A percentile compares a stretch with the other conserved stretches of the same genome.
These are phyloP conservation scores for Madurella fahalii DNA, from an alignment of 2,329 filamentous ascomycete genomes.

Conservation along the genomic window DNA sequence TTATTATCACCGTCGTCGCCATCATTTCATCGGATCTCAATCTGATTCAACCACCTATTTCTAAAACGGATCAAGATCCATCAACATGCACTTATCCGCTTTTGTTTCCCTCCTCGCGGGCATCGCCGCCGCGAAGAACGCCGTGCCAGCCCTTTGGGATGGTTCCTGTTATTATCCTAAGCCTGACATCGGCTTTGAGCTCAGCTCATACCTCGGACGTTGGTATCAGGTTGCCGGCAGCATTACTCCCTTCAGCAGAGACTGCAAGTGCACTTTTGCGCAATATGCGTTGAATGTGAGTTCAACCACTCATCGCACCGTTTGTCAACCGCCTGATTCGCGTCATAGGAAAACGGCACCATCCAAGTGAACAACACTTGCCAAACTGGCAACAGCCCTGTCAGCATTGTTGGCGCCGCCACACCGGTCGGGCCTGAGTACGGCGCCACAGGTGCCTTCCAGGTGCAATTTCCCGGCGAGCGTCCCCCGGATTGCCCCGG, in stretches of 20 bases:
- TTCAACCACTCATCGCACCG: not conserved
- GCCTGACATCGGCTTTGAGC: constrained; percentile 28
- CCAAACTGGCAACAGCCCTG: constrained; percentile 24
- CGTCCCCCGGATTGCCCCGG: constrained; percentile 29
- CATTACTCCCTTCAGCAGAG: constrained; percentile 29
- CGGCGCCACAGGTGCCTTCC: constrained; percentile 29
- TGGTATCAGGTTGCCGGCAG: constrained; percentile 35
- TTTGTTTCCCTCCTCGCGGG: constrained; percentile 5
- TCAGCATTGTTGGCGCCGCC: constrained; percentile 31
- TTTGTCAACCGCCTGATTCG: not conserved
- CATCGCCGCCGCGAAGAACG: constrained; percentile 16
- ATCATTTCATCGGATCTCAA: too few species aligned
- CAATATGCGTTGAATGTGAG: constrained; percentile 32
- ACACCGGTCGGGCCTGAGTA: constrained; percentile 29
- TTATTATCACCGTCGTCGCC: too few species aligned
- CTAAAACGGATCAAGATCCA: not conserved
- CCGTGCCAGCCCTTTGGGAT: constrained; percentile 31
- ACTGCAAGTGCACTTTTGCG: constrained; percentile 33
- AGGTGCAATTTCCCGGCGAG: constrained; percentile 32
- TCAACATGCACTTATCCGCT: constrained; percentile 13
- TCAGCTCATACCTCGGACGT: constrained; percentile 31
- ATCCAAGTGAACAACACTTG: constrained; percentile 34
- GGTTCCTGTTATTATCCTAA: constrained; percentile 32
- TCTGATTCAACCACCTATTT: too few species aligned
- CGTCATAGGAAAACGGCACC: constrained; percentile 29